Base-by-base conservation (phyloP, 305 asterid genomes). In the Andrographis paniculata region DNA sequence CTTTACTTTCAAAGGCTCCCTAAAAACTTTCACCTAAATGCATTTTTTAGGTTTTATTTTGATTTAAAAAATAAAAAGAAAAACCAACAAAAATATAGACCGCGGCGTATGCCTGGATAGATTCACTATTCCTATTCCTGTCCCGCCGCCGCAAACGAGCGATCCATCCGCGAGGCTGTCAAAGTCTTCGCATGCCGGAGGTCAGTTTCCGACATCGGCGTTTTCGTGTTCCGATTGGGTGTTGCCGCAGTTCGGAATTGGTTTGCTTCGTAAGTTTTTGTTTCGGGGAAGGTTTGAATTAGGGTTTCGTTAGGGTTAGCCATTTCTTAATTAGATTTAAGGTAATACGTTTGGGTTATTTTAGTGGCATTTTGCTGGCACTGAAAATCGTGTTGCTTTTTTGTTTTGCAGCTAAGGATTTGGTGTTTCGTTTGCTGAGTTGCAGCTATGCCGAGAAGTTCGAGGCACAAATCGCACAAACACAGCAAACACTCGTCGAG, bases 381-480 rank as follows among this genome's bases (percentile, higher is more conserved):
- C 23, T 61, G 14, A 24, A 24, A 46, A 24, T 45, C 53, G 24
- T 17, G 58, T 46, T 22, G 44, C 61, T 48, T 48, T 17, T 22
- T 40, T 36, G 54, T 45, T 54, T 40, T 54, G 59, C 42, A 50
- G 36, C 39, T 52, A 66, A 67, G 75, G 52, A 22, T 52, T 68
- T 35, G 53, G 50, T 39, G 50, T 50, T 55, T 42, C 19, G 48
- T 44, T 9, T 27, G 47, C 43, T 37, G 27, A 68, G 51, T 50
- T 54, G 42, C 33, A 62, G 77, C 39, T 53, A 91, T 91, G 99
- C 93, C 96, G 36, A 69, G 71, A 64, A 86, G 95, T 77, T 83
- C 96, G 61, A 75, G 87, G 72, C 88, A 87, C 63, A 86, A 84
- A 66, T 87, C 93, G 39, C 95, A 86, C 53, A 91, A 86, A 63